Percentiles rank a stretch among this genome's conserved stretches.
phyloP scores from a whole-genome alignment of 306 rosid species.

The Begonia peltatifolia region DNA sequence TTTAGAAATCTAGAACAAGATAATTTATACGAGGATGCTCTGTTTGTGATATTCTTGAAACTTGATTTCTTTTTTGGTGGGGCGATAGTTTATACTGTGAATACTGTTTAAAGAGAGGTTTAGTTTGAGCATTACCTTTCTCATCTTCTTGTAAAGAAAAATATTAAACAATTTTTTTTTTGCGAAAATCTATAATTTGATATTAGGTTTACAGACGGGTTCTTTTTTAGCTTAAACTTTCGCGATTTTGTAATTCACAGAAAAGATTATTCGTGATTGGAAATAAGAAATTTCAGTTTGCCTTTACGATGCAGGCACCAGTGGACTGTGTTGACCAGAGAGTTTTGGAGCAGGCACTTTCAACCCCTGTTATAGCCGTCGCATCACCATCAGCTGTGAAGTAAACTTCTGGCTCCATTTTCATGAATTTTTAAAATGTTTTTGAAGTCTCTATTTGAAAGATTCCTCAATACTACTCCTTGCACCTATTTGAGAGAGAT shows the following conservation, averaged over 20 bases:
- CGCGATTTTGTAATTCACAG: not conserved
- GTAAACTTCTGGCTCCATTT: constrained; percentile 20
- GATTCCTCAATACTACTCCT: no score
- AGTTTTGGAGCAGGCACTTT: constrained; percentile 55
- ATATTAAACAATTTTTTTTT: no score
- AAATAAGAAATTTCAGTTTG: constrained; percentile 6
- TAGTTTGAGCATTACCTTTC: no score
- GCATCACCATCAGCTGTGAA: constrained; percentile 91
- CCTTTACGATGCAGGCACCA: constrained; percentile 43
- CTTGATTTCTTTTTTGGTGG: no score
- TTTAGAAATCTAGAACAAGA: no score
- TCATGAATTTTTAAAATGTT: not conserved
- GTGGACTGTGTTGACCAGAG: constrained; percentile 51
- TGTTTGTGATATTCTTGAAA: no score
- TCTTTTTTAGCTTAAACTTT: not conserved
- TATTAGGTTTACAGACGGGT: not conserved
- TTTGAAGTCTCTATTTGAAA: not conserved
- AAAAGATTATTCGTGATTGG: not conserved
- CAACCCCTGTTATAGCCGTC: constrained; percentile 72
- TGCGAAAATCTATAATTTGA: not conserved
- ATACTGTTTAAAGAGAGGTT: no score
- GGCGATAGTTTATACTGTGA: no score
- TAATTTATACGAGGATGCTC: no score
- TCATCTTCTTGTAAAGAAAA: no score
- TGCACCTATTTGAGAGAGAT: no score